Evolutionary conservation across 352 stramenopile genomes (phyloP).

Genomic region (Phytophthora sp.): DNA sequence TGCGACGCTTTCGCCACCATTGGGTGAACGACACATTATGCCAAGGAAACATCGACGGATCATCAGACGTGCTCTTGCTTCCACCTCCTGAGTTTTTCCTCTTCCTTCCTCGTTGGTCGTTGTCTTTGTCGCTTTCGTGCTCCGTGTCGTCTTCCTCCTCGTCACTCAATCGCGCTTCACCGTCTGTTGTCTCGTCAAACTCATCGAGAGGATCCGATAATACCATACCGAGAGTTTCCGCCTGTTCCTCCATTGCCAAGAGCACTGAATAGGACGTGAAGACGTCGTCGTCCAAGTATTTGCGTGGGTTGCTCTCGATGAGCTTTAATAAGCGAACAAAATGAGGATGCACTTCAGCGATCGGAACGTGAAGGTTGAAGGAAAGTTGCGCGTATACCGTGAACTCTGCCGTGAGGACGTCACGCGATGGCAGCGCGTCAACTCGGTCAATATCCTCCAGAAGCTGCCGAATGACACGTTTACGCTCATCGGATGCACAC

Average conservation of each 20-base stretch:
- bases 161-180: conserved; percentile 70
- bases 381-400: conserved; percentile 90
- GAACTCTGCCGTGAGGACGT: conserved; percentile 91
- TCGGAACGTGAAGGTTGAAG: conserved; percentile 87
- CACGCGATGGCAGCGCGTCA: conserved; percentile 78
- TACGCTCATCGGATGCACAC: conserved; percentile 68
- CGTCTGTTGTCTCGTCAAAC: conserved; percentile 71
- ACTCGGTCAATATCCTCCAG: conserved; percentile 81
- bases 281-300: conserved; percentile 89
- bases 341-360: conserved; percentile 84
- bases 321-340: conserved; percentile 86
- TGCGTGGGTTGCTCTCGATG: conserved; percentile 89
- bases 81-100: conserved; percentile 33
- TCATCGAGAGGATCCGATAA: conserved; percentile 37
- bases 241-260: conserved; percentile 72
- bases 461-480: conserved; percentile 68
- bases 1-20: conserved; percentile 73
- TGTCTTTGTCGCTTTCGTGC: conserved; percentile 30
- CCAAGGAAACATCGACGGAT: conserved; percentile 69
- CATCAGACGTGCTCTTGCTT: conserved; percentile 27
- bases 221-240: conserved; percentile 38
- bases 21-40: conserved; percentile 78
- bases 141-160: conserved; percentile 58
- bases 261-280: conserved; percentile 79
- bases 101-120: conserved; percentile 36